A percentile compares a stretch with the other conserved stretches of the same genome.
Conservation (phyloP, 2,329 filamentous ascomycete species). For the Pleoardoris graminearum region DNA sequence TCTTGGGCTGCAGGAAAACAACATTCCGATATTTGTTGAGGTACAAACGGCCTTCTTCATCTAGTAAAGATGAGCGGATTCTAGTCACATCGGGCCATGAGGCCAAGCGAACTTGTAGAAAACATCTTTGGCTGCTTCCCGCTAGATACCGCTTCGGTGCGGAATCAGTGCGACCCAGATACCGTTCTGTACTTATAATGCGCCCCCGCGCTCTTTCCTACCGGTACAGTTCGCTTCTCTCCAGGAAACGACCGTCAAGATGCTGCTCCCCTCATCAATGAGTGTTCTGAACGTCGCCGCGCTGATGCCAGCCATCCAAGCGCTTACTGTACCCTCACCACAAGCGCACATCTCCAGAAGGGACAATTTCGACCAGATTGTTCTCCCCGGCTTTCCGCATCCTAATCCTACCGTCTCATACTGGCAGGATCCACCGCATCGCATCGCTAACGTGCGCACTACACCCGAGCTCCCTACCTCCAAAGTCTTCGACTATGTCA, state of each 20-base stretch:
- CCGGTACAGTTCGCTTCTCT: background rate
- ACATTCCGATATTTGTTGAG: background rate
- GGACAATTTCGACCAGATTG: background rate
- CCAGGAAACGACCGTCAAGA: background rate
- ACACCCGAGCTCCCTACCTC: constrained; percentile 4
- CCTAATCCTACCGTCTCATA: constrained; percentile 36
- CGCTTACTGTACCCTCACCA: background rate
- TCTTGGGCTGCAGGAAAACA: background rate
- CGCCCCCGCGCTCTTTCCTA: background rate
- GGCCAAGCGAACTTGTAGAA: background rate
- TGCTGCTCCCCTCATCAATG: background rate
- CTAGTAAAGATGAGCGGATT: background rate
- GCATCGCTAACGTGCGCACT: constrained; percentile 13
- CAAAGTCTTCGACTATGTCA: constrained; percentile 30
- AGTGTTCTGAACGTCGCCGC: background rate
- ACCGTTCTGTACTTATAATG: background rate
- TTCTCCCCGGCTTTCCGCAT: constrained; percentile 20
- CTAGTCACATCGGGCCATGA: background rate
- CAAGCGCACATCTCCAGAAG: constrained; percentile 3
- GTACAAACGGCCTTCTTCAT: constrained; percentile 4
- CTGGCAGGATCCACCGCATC: constrained; percentile 36
- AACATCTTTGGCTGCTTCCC: background rate
- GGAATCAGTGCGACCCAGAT: background rate
- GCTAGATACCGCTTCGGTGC: background rate
- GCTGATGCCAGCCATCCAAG: background rate